Base-by-base conservation (phyloP, 2,329 filamentous ascomycete species). In the Parascedosporium putredinis region DNA sequence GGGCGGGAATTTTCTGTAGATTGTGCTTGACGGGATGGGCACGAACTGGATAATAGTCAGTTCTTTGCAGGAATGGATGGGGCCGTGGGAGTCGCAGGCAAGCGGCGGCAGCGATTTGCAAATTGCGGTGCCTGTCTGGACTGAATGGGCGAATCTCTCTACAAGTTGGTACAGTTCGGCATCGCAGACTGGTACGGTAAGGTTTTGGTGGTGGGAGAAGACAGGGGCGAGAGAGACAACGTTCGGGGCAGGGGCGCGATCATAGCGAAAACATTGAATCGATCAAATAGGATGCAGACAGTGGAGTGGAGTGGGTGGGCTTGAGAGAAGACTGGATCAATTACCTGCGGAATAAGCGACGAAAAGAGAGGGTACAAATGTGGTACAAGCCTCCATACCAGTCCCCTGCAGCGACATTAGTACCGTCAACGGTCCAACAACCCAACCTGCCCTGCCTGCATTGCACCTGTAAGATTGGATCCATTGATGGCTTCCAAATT, bases 1-100 rank as follows among this genome's bases (percentile, higher is more conserved):
- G 36, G 36, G 36, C 22, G 36, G 36, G 36, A 40, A 40, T 40
- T 40, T 40, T 40, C 36, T 40, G n/a, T 40, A 20, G 36, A 40
- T 40, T 40, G n/a, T n/a, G n/a, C n/a, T 40, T n/a, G 36, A 10
- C 5, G 7, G 6, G 18, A 40, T 20, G 18, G 36, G 22, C 5
- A 10, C 36, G n/a, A 20, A 40, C 9, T 4, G 36, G 10, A 20
- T 40, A 18, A 20, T 18, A 10, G n/a, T 40, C n/a, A 18, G 9
- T n/a, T 23, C 10, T 18, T 40, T 6, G 36, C 16, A 4, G 18
- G 36, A n/a, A 9, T 40, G 16, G 36, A 22, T 40, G 36, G 36
- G 18, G 27, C 12, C 7, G 27, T 31, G 12, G 27, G 27, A 31
- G 27, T 31, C 27, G 27, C 27, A 7, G 27, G 27, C 27, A 31